phyloP scores from a whole-genome alignment of 225 moss, liverwort and hornwort species.

The Marchantia polymorpha region DNA sequence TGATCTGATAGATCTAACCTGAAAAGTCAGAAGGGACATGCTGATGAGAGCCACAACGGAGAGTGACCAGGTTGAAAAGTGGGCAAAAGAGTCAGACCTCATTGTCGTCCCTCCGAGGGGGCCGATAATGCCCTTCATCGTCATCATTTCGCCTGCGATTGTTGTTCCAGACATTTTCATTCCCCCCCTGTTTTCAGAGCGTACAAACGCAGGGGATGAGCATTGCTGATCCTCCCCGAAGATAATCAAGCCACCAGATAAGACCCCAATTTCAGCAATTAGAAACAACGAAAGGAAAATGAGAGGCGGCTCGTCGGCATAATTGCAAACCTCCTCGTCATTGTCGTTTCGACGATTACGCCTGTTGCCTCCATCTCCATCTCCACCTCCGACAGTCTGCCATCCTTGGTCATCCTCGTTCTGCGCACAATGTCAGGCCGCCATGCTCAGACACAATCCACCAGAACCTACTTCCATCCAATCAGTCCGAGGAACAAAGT shows the following conservation, averaged over 20 bases:
- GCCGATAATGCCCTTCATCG: not conserved
- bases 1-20: too few species aligned
- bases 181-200: constrained; percentile 10
- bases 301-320: not conserved
- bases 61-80: not conserved
- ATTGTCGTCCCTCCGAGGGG: not conserved
- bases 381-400: constrained; percentile 31
- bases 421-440: constrained; percentile 11
- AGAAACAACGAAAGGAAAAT: not conserved
- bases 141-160: constrained; percentile 12
- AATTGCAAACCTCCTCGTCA: not conserved
- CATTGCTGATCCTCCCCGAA: not conserved
- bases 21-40: too few species aligned
- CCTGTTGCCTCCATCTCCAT: constrained; percentile 4
- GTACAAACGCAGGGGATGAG: not conserved
- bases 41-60: not conserved
- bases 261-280: not conserved
- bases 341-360: constrained; percentile 1
- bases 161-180: constrained; percentile 15
- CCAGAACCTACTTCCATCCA: not conserved
- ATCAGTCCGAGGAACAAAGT: not conserved
- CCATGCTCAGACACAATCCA: not conserved
- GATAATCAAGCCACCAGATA: too few species aligned
- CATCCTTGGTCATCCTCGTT: constrained; percentile 30
- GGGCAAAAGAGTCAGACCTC: not conserved